Evolutionary conservation across 163 green algal genomes (phyloP), one percentile per base, ranked within the genome.

Genomic region (Chlamydomonas reinhardtii): DNA sequence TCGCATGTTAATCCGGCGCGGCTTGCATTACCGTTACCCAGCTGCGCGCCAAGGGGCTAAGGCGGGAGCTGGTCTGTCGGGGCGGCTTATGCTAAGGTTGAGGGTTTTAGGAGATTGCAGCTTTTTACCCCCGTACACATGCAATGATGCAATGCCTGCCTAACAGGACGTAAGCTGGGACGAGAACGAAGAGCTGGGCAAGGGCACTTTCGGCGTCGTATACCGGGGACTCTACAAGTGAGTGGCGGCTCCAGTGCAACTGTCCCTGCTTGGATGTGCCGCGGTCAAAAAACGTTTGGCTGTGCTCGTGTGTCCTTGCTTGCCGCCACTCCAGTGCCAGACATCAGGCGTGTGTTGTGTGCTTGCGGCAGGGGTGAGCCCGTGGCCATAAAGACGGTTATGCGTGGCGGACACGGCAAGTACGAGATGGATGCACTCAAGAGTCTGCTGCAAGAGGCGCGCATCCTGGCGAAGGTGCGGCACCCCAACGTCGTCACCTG

Each of bases 381-480:
- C 0, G 68, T 74, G 68, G 68, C 68, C 19, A 48, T 74, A 32
- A 74, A 74, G 68, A 48, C 34, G 32, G 68, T 74, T 8, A 31
- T 43, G 68, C 32, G 32, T 4, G 34, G 68, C 31, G 34, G 34
- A 19, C 17, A 25, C 2, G 34, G 34, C 68, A 48, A 48, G 68
- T 74, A 43, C 19, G 68, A 43, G 16, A 29, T 74, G 16, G 68
- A 74, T 24, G 68, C 16, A 4, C 68, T 74, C 24, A 31, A 32
- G 68, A 16, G 2, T 0, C 32, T 74, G 68, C 68, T 43, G 68
- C 32, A 52, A 31, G 68, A 74, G 32, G 32, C 34, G 2, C 32
- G 32, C 68, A 74, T 74, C 68, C 68, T 74, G 68, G 34, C 32
- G 4, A 74, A 48, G 32, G 68, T 74, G 25, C 68, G 68, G 68